Base-by-base conservation (phyloP, 495 filamentous ascomycete species). In the Neurospora sp. region DNA sequence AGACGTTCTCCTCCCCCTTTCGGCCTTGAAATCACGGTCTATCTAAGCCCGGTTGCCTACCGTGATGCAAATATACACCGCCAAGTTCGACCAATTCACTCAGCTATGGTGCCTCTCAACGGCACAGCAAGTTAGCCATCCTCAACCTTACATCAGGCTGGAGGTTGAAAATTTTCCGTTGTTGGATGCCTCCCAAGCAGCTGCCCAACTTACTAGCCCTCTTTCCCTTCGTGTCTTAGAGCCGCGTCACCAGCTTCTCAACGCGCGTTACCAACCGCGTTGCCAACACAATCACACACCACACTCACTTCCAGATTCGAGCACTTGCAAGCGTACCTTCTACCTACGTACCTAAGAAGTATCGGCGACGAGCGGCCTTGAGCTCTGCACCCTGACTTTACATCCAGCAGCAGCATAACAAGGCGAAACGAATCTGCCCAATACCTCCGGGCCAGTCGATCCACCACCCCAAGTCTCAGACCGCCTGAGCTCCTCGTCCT, bases 1-100 rank as follows among this genome's bases (percentile, higher is more conserved):
- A 9, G 22, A 22, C 22, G 44, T 2, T 20, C 45, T 10, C 9
- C 44, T 45, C 3, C 9, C 31, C n/a, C 8, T 5, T 22, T 4
- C 1, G 0, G 0, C n/a, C 1, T 22, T 5, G 9, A 10, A 1
- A 20, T 8, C n/a, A 45, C 8, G 1, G 1, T 22, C 22, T 22
- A 1, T 22, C 22, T 22, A 22, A 22, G 22, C 22, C 22, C 22
- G 22, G 22, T 22, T 22, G 22, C 22, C 22, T 22, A 22, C 18
- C 3, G 4, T 47, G 45, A 22, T 12, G 8, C n/a, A 12, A 20
- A 10, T 10, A 22, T 9, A 22, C 20, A 53, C 20, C n/a, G 20
- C 45, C 9, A 12, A 5, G 0, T 47, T 12, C 4, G 9, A 5
- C 45, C 20, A 20, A 3, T 10, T 4, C 8, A 47, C n/a, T 47